Conservation (phyloP, 2,329 filamentous ascomycete species). For the Aureobasidium sp. region DNA sequence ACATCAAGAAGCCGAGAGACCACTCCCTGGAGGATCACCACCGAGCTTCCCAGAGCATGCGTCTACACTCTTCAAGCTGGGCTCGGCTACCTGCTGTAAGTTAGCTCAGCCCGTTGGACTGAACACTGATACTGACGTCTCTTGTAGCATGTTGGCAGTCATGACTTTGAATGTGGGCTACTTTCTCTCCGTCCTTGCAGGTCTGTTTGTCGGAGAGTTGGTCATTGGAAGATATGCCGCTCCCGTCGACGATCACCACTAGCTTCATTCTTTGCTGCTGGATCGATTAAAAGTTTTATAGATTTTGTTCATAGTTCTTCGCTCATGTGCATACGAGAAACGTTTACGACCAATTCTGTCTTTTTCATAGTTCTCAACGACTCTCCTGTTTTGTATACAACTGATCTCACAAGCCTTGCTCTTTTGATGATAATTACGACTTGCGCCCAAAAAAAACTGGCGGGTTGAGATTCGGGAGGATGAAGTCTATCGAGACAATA, state of each 20-base stretch:
- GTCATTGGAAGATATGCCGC: constrained; percentile 63
- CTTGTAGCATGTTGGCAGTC: constrained; percentile 74
- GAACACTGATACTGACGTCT: constrained; percentile 16
- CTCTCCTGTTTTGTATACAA: too few relatives aligned
- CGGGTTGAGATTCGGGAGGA: too few relatives aligned
- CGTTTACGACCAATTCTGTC: neutral
- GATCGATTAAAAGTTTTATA: neutral
- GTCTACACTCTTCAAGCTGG: constrained; percentile 67
- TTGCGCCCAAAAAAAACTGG: too few relatives aligned
- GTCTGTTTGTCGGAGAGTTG: constrained; percentile 80
- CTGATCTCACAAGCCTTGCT: too few relatives aligned
- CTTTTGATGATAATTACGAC: too few relatives aligned
- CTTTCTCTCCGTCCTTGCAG: constrained; percentile 70
- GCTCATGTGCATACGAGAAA: constrained; percentile 1
- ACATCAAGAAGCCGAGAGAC: constrained; percentile 42
- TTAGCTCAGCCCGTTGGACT: constrained; percentile 25
- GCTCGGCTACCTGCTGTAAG: constrained; percentile 80
- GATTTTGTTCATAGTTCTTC: neutral
- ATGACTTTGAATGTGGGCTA: constrained; percentile 88
- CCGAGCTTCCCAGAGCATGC: constrained; percentile 66
- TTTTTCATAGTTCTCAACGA: neutral
- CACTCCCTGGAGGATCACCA: constrained; percentile 73
- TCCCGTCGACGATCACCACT: constrained; percentile 24
- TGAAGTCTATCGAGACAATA: neutral
- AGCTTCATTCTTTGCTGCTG: neutral